Percentiles rank a stretch among this genome's conserved stretches.
phyloP scores from a whole-genome alignment of 257 asterid genomes.

The Solanum chilense region DNA sequence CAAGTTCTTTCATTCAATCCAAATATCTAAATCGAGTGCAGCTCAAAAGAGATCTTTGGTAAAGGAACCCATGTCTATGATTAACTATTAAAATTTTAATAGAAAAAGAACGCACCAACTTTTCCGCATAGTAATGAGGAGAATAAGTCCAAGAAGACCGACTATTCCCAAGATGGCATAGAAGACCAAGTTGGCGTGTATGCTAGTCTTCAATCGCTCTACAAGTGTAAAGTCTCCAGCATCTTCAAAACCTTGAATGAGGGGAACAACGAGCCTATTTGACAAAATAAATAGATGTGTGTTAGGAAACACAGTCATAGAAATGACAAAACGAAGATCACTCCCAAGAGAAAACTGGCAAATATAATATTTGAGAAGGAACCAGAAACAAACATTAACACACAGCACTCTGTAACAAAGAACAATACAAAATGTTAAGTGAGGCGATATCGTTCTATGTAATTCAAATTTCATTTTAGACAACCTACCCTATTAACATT shows the following conservation, averaged over 20 bases:
- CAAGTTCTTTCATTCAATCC: background rate
- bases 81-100: background rate
- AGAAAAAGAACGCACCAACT: slow-evolving; percentile 52
- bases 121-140: slow-evolving; percentile 66
- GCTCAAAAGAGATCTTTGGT: background rate
- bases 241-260: slow-evolving; percentile 97
- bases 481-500: background rate
- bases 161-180: slow-evolving; percentile 77
- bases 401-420: background rate
- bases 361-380: background rate
- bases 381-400: background rate
- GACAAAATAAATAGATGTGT: background rate
- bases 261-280: slow-evolving; percentile 96
- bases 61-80: background rate
- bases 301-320: background rate
- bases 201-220: slow-evolving; percentile 92
- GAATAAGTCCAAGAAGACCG: slow-evolving; percentile 91
- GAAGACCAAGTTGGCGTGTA: slow-evolving; percentile 87
- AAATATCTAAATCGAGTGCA: background rate
- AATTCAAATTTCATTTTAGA: background rate
- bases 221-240: slow-evolving; percentile 90
- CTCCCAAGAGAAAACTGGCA: background rate
- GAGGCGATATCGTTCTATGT: background rate
- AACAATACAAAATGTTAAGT: background rate
- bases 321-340: background rate